Conservation (phyloP, 2,329 filamentous ascomycete genomes). For the Cadophora sp. region DNA sequence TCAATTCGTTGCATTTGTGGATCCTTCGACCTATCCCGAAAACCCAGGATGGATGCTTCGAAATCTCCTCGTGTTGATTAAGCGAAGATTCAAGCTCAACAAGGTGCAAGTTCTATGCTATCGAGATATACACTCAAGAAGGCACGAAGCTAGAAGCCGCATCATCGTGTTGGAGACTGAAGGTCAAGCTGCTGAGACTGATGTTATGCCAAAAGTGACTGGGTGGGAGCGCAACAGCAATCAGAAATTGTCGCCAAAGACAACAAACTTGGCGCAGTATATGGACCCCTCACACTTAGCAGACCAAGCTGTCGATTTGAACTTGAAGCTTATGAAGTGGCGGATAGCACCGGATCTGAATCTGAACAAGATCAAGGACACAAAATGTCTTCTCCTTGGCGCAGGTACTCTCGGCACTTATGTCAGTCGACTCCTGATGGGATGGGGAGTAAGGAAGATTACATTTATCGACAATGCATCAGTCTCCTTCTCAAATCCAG, state of each 20-base stretch:
- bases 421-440: constrained; percentile 89
- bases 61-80: constrained; percentile 85
- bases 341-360: constrained; percentile 88
- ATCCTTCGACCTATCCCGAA: constrained; percentile 87
- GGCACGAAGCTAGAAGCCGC: constrained; percentile 83
- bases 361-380: constrained; percentile 86
- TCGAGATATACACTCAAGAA: constrained; percentile 77
- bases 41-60: constrained; percentile 93
- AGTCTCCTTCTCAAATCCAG: constrained; percentile 96
- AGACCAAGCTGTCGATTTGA: constrained; percentile 93
- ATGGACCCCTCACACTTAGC: constrained; percentile 90
- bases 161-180: constrained; percentile 61
- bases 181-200: constrained; percentile 35
- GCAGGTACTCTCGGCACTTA: constrained; percentile 94
- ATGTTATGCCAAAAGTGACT: constrained; percentile 83
- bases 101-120: constrained; percentile 89
- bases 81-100: constrained; percentile 78
- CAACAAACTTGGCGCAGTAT: constrained; percentile 86
- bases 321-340: constrained; percentile 99
- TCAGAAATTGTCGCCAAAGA: constrained; percentile 78
- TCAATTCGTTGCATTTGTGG: constrained; percentile 84
- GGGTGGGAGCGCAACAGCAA: constrained; percentile 90
- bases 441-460: constrained; percentile 94
- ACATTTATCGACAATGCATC: constrained; percentile 94
- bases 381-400: constrained; percentile 88